Evolutionary conservation across 371 early-diverging fungal genomes (phyloP).

Genomic region (Parasitella parasitica): DNA sequence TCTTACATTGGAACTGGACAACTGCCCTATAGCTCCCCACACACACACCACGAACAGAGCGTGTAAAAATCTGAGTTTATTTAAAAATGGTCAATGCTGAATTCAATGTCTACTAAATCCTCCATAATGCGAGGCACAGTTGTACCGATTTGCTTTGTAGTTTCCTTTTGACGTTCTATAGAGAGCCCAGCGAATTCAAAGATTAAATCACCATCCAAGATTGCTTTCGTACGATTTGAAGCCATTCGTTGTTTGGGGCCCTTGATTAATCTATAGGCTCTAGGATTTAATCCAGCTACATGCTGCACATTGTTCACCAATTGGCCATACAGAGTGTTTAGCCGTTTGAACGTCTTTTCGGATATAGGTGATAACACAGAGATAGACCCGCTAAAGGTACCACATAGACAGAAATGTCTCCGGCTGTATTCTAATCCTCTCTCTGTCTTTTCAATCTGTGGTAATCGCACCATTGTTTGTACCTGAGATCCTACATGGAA

Average conservation of each 20-base stretch:
- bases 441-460: constrained; percentile 38
- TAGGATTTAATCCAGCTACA: constrained; percentile 90
- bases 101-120: constrained; percentile 73
- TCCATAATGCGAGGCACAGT: constrained; percentile 80
- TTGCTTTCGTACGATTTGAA: constrained; percentile 64
- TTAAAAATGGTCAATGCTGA: constrained; percentile 77
- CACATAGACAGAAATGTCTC: constrained; percentile 54
- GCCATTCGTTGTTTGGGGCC: constrained; percentile 65
- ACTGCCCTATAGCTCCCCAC: not conserved
- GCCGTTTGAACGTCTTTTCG: constrained; percentile 89
- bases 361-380: constrained; percentile 77
- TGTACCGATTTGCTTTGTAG: constrained; percentile 89
- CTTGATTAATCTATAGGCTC: constrained; percentile 67
- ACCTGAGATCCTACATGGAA: constrained; percentile 80
- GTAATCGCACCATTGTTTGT: constrained; percentile 63
- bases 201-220: constrained; percentile 88
- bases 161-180: constrained; percentile 72
- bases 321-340: constrained; percentile 73
- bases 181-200: constrained; percentile 72
- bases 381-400: constrained; percentile 70
- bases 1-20: not conserved
- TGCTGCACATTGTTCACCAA: constrained; percentile 81
- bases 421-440: constrained; percentile 33
- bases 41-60: not conserved
- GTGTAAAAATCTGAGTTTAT: not conserved